Percentiles rank a stretch among this genome's conserved stretches.
These are phyloP conservation scores for Monoraphidium neglectum DNA, from an alignment of 139 green algal genomes.

Conservation along the genomic window DNA sequence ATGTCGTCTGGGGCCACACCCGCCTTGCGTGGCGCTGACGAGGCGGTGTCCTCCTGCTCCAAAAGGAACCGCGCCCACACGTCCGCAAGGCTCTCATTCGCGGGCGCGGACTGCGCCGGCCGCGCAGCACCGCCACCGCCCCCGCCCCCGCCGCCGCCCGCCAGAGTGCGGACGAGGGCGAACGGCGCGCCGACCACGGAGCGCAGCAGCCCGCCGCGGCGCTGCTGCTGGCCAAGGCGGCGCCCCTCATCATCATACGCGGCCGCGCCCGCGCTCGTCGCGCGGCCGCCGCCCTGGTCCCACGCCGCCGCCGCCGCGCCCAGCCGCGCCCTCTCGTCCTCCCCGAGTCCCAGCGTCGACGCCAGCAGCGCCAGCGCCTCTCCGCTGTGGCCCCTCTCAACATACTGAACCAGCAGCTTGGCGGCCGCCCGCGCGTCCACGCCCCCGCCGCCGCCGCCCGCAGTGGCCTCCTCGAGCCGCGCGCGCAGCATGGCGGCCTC, in stretches of 20 bases:
- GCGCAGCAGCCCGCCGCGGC: slow-evolving; percentile 23
- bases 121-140: not conserved
- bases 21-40: no score
- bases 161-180: slow-evolving; percentile 4
- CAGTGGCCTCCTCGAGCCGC: slow-evolving; percentile 10
- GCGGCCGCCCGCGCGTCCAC: slow-evolving; percentile 3
- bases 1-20: no score
- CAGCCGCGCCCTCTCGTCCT: slow-evolving; percentile 13
- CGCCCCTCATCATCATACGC: not conserved
- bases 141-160: slow-evolving; percentile 10
- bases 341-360: not conserved
- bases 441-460: not conserved
- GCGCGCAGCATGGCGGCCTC: slow-evolving; percentile 29
- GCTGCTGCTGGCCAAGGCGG: not conserved
- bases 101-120: not conserved
- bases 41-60: not conserved
- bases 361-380: slow-evolving; percentile 6
- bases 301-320: not conserved
- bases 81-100: slow-evolving; percentile 7
- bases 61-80: slow-evolving; percentile 21
- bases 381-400: not conserved
- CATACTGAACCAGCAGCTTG: not conserved
- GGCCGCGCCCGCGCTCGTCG: not conserved
- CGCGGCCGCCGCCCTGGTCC: not conserved
- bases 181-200: slow-evolving; percentile 18